Conservation (phyloP, 2,329 filamentous ascomycete genomes). For the Fusarium transvaalense region DNA sequence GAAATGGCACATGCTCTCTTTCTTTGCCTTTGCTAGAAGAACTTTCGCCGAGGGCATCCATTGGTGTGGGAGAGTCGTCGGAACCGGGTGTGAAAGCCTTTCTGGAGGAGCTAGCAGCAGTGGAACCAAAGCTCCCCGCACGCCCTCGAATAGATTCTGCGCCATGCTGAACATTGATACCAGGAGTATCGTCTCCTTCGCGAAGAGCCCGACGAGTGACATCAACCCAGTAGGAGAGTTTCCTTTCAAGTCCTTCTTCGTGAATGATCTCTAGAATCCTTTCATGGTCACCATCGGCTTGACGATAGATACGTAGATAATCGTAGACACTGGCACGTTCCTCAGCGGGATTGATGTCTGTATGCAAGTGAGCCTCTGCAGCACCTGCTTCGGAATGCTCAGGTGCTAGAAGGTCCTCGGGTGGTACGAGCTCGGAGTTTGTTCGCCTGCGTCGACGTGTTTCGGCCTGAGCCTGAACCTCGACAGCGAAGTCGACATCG, state of each 20-base stretch:
- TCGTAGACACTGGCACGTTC: constrained; percentile 49
- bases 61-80: constrained; percentile 35
- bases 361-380: constrained; percentile 9
- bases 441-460: constrained; percentile 29
- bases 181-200: constrained; percentile 19
- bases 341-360: constrained; percentile 12
- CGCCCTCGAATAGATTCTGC: constrained; percentile 9
- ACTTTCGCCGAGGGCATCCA: constrained; percentile 22
- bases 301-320: constrained; percentile 68
- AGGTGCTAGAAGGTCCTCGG: constrained; percentile 22
- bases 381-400: constrained; percentile 11
- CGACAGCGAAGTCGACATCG: constrained; percentile 26
- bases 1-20: constrained; percentile 22
- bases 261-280: constrained; percentile 72
- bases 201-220: constrained; percentile 58
- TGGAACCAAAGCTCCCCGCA: constrained; percentile 43
- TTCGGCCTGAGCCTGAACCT: constrained; percentile 29
- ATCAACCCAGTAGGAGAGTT: constrained; percentile 70
- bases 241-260: constrained; percentile 69
- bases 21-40: constrained; percentile 37
- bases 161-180: constrained; percentile 8
- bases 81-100: constrained; percentile 44
- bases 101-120: constrained; percentile 45
- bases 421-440: constrained; percentile 27
- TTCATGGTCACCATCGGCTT: constrained; percentile 70